phyloP scores from a whole-genome alignment of 2,329 filamentous ascomycete species.

The Pestalotiopsis sp. region DNA sequence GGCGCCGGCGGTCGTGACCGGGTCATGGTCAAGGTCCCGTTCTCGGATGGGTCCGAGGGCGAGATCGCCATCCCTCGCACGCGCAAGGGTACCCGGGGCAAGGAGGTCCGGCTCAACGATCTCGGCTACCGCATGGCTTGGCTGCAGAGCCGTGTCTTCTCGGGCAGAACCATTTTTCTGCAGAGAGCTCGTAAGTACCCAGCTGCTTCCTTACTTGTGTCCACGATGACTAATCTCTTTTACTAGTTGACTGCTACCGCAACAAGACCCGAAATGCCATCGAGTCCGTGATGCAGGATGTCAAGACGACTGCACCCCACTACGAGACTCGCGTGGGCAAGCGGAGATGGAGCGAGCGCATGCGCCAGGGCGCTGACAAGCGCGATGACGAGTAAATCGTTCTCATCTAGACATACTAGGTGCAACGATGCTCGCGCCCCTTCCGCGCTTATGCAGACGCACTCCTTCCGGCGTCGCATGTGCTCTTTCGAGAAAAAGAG shows the following conservation, averaged over 20 bases:
- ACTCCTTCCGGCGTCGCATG: neutral
- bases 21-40: constrained; percentile 62
- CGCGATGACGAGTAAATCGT: constrained; percentile 32
- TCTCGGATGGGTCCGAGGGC: constrained; percentile 70
- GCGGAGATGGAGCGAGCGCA: constrained; percentile 69
- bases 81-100: constrained; percentile 69
- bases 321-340: constrained; percentile 90
- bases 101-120: constrained; percentile 91
- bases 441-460: neutral
- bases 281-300: constrained; percentile 76
- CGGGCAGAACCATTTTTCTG: constrained; percentile 82
- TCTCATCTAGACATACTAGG: neutral
- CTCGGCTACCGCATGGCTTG: constrained; percentile 95
- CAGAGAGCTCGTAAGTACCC: constrained; percentile 82
- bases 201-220: neutral
- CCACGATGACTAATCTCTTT: neutral
- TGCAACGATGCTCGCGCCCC: neutral
- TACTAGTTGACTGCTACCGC: constrained; percentile 71
- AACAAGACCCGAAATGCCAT: constrained; percentile 86
- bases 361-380: constrained; percentile 39
- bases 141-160: constrained; percentile 92
- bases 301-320: constrained; percentile 75
- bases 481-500: neutral
- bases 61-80: constrained; percentile 78
- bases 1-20: constrained; percentile 35